Conservation (phyloP, 768 basidiomycete genomes). For the Calocybe cyanea region DNA sequence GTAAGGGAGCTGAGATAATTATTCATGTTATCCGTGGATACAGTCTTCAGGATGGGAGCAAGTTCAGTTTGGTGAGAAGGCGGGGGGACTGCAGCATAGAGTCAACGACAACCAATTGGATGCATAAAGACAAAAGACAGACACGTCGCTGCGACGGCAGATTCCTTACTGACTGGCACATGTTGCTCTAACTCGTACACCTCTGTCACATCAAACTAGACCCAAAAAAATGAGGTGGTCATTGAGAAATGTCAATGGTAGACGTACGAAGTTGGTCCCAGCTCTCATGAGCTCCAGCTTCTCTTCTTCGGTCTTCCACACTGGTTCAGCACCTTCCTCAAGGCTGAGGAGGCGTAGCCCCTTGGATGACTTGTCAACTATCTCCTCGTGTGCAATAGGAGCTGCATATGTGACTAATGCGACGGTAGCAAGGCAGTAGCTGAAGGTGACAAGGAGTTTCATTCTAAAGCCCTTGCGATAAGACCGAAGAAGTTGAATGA, state of each 20-base stretch:
- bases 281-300: slow-evolving; percentile 31
- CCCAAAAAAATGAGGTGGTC: neutral
- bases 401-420: slow-evolving; percentile 21
- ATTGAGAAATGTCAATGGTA: neutral
- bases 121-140: neutral
- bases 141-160: slow-evolving; percentile 26
- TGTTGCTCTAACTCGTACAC: slow-evolving; percentile 31
- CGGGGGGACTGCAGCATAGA: slow-evolving; percentile 21
- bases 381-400: slow-evolving; percentile 30
- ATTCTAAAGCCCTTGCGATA: no score
- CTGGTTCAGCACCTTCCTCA: slow-evolving; percentile 30
- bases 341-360: slow-evolving; percentile 35
- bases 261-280: slow-evolving; percentile 32
- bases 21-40: slow-evolving; percentile 32
- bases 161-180: slow-evolving; percentile 14
- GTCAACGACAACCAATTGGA: neutral
- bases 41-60: slow-evolving; percentile 22
- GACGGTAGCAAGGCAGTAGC: slow-evolving; percentile 20
- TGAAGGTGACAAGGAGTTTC: slow-evolving; percentile 14
- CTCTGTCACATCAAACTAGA: slow-evolving; percentile 39
- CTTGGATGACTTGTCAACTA: slow-evolving; percentile 28
- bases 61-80: slow-evolving; percentile 27
- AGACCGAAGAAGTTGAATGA: neutral
- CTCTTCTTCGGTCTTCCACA: slow-evolving; percentile 39
- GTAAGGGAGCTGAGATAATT: slow-evolving; percentile 31